These are phyloP conservation scores for Termitomyces sp. DNA, from an alignment of 1,284 basidiomycete species.

Conservation along the genomic window DNA sequence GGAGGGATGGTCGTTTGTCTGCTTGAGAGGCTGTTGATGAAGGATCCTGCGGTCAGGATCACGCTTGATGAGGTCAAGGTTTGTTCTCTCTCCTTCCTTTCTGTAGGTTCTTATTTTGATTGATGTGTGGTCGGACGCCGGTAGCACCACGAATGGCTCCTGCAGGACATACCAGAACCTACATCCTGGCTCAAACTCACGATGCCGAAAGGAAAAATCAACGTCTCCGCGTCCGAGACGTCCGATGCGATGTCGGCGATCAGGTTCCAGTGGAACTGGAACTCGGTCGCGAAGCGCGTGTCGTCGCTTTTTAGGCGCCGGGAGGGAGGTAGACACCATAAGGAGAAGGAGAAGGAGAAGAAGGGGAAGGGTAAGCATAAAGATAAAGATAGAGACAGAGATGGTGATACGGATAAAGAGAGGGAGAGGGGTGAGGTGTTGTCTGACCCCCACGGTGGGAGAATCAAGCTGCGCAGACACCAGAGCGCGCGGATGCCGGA, in stretches of 20 bases:
- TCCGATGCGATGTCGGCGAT: slow-evolving; percentile 67
- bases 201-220: slow-evolving; percentile 38
- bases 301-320: slow-evolving; percentile 42
- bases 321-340: too few relatives aligned
- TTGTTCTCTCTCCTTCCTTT: slow-evolving; percentile 18
- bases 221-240: slow-evolving; percentile 78
- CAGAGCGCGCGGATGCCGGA: slow-evolving; percentile 19
- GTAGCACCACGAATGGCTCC: slow-evolving; percentile 71
- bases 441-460: slow-evolving; percentile 19
- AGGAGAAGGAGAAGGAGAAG: too few relatives aligned
- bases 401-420: too few relatives aligned
- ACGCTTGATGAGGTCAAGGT: slow-evolving; percentile 86
- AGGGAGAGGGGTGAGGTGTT: slow-evolving; percentile 15
- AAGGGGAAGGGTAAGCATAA: too few relatives aligned
- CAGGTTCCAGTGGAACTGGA: slow-evolving; percentile 53
- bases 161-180: slow-evolving; percentile 68
- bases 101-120: too few relatives aligned
- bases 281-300: slow-evolving; percentile 38
- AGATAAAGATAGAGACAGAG: neutral
- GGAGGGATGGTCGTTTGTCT: slow-evolving; percentile 67
- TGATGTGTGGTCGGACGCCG: neutral
- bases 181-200: slow-evolving; percentile 79
- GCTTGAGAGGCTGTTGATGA: slow-evolving; percentile 76
- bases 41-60: slow-evolving; percentile 77
- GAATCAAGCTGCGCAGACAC: slow-evolving; percentile 17